Evolutionary conservation across 441 rosid genomes (phyloP).

Genomic region (Aleurites moluccanus): DNA sequence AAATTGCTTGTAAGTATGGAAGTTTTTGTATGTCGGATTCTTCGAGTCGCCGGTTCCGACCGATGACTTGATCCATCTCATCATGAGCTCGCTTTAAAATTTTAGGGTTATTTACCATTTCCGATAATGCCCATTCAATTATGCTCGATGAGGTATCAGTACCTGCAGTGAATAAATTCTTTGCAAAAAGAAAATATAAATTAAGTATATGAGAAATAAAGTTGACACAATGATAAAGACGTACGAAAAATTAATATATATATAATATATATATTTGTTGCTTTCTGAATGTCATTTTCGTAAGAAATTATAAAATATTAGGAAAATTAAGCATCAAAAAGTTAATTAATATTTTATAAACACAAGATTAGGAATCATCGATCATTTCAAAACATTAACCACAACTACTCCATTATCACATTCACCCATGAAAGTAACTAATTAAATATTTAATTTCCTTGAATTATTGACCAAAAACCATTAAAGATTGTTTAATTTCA

Average conservation of each 20-base stretch:
- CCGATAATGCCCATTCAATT: constrained; percentile 60
- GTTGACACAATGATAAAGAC: too few species aligned
- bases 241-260: not conserved
- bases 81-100: constrained; percentile 46
- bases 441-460: too few species aligned
- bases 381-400: not conserved
- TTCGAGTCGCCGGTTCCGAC: constrained; percentile 43
- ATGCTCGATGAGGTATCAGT: constrained; percentile 62
- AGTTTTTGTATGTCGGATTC: constrained; percentile 53
- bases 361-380: too few species aligned
- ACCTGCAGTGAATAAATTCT: constrained; percentile 63
- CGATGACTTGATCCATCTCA: constrained; percentile 63
- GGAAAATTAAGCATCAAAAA: too few species aligned
- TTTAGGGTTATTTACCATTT: constrained; percentile 46
- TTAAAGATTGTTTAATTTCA: too few species aligned
- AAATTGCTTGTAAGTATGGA: constrained; percentile 48
- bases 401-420: too few species aligned
- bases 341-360: too few species aligned
- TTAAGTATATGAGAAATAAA: too few species aligned
- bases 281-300: too few species aligned
- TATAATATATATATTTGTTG: too few species aligned
- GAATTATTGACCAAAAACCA: too few species aligned
- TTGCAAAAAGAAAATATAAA: not conserved
- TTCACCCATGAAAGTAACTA: not conserved
- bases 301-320: too few species aligned